Base-by-base conservation (phyloP, 176 grass and related monocot genomes). In the Paspalum notatum region DNA sequence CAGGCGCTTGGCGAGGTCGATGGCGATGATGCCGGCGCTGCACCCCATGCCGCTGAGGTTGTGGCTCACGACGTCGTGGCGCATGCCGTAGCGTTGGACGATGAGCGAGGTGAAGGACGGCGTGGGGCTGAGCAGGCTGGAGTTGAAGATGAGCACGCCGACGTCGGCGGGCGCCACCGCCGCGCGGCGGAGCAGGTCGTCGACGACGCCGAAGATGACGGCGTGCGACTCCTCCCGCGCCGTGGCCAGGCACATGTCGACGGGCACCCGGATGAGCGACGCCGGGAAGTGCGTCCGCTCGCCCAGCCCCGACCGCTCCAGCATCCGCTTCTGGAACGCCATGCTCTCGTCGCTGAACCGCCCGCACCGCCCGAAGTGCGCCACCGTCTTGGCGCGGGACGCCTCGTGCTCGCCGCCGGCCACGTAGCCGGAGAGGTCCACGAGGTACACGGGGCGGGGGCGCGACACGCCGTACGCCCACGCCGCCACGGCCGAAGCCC, bases 41-140 rank as follows among this genome's bases (percentile, higher is more conserved):
- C 96, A 99, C 0, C 96, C 96, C 96, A 99, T 99, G 20, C 96
- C 96, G n/a, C 90, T 94, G 25, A 99, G 86, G 85, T 91, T 99
- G 72, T 98, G 93, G 47, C 52, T 79, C 40, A 92, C 77, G 17
- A 94, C 20, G 71, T 91, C 87, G 18, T 72, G 52, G 0, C 92
- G 53, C 32, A 98, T 62, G 64, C 62, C 83, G 72, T 92, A 98
- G 1, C 90, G 72, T 74, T 89, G 91, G 2, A 50, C 87, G 87
- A 98, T 89, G 80, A 94, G 91, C 44, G 95, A 89, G 0, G 95
- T 89, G 85, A 87, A 94, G 1, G 95, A 98, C 6, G 95, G 92
- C 5, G 95, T 94, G 0, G 92, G 88, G 87, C 84, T 92, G 85
- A 84, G 89, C 38, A 98, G 78, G 91, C 95, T 98, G 24, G 89